Evolutionary conservation across 371 early-diverging fungal species (phyloP), one percentile per base, ranked within the genome.

Genomic region (Enterospora canceri): DNA sequence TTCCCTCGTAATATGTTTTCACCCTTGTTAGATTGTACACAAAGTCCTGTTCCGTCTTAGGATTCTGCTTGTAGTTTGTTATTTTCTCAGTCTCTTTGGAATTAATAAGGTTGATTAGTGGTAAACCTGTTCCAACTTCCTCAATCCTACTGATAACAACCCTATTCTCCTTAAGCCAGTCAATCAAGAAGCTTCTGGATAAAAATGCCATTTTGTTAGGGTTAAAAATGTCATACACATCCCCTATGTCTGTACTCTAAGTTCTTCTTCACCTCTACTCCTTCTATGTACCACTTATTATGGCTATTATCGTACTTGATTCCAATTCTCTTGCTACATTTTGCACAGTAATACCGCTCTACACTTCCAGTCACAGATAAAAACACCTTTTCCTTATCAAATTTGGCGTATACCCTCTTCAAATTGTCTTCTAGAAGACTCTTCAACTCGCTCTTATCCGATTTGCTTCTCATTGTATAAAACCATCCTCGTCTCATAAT

Each of bases 51-150:
- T 53, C 51, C 24, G 28, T 30, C 2, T 8, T 34, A 21, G 72
- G 67, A 21, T 66, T 58, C 16, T 16, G 32, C 28, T 66, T 62
- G 32, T 29, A 58, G 29, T 56, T 49, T 1, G 31, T n/a, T 29
- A 61, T 50, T 31, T 4, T 24, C 4, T 21, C 19, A 51, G 32
- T 53, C 49, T 53, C 51, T 12, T 40, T 40, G n/a, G 8, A 12
- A 40, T 40, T 40, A 12, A 72, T 34, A 50, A 72, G 23, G 50
- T 57, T 15, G 15, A 48, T 47, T 23, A 61, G 53, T 26, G 21
- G 61, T 26, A 34, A 60, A 2, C 72, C 72, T 31, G 51, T 61
- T 5, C 72, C 72, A 30, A 72, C 32, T 32, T 71, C 61, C 50
- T 64, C 71, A 30, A 62, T 62, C 21, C 19, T 54, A 32, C 48